Conservation (phyloP, 1,284 basidiomycete species). For the Microbotryum saponariae region DNA sequence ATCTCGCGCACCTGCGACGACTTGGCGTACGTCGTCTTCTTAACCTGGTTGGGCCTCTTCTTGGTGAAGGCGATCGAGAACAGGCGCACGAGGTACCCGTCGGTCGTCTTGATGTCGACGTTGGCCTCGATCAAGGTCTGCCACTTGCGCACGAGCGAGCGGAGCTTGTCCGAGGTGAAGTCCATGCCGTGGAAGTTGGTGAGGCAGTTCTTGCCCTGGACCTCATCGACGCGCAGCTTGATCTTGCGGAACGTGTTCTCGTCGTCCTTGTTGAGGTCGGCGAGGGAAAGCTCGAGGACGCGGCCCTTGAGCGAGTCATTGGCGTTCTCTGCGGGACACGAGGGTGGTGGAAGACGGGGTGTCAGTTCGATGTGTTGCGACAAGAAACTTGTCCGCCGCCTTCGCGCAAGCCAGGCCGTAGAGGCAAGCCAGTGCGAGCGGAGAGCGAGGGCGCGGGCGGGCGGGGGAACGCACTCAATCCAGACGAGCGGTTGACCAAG, state of each 20-base stretch:
- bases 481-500: slow-evolving; percentile 94
- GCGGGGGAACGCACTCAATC: slow-evolving; percentile 67
- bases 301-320: slow-evolving; percentile 98
- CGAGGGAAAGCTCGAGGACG: slow-evolving; percentile 91
- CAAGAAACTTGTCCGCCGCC: neutral
- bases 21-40: slow-evolving; percentile 98
- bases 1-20: slow-evolving; percentile 93
- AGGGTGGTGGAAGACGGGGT: neutral
- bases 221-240: slow-evolving; percentile 93
- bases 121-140: slow-evolving; percentile 98
- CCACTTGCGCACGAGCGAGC: slow-evolving; percentile 99
- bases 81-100: slow-evolving; percentile 97
- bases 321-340: slow-evolving; percentile 69
- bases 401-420: slow-evolving; percentile 16
- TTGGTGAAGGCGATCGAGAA: slow-evolving; percentile 99
- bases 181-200: slow-evolving; percentile 99
- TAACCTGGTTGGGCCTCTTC: slow-evolving; percentile 90
- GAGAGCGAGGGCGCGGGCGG: neutral
- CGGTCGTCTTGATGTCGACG: slow-evolving; percentile 98
- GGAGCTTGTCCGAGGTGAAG: slow-evolving; percentile 99
- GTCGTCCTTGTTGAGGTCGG: slow-evolving; percentile 98
- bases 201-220: slow-evolving; percentile 98
- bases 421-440: neutral
- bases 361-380: too few relatives aligned
- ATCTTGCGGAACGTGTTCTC: slow-evolving; percentile 99